phyloP scores from a whole-genome alignment of 768 basidiomycete species.

The Lentinula lateritia region DNA sequence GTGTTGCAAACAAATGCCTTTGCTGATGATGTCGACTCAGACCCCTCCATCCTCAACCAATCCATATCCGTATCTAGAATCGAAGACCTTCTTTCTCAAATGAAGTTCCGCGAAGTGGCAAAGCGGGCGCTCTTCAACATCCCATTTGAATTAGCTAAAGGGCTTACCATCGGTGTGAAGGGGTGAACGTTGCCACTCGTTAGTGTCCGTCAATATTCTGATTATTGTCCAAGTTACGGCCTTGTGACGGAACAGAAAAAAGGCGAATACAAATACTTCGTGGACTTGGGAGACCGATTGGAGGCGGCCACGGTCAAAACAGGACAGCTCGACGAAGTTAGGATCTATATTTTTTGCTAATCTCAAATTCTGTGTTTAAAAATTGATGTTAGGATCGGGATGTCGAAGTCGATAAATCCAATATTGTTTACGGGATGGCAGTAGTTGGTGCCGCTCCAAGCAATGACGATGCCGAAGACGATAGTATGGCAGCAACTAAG shows the following conservation, averaged over 20 bases:
- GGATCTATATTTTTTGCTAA: neutral
- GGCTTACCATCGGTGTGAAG: slow-evolving; percentile 74
- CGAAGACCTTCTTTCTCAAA: slow-evolving; percentile 72
- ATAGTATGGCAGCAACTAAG: slow-evolving; percentile 31
- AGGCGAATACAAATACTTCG: slow-evolving; percentile 77
- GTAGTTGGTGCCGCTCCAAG: slow-evolving; percentile 27
- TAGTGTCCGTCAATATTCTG: neutral
- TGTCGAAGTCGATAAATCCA: slow-evolving; percentile 38
- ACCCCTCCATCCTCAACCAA: slow-evolving; percentile 49
- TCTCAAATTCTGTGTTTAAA: too few relatives aligned
- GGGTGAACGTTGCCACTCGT: slow-evolving; percentile 44
- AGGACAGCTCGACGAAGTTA: slow-evolving; percentile 72
- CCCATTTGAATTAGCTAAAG: slow-evolving; percentile 73
- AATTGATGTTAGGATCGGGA: slow-evolving; percentile 30
- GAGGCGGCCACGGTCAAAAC: slow-evolving; percentile 71
- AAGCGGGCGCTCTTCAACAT: slow-evolving; percentile 82
- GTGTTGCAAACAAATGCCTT: slow-evolving; percentile 50
- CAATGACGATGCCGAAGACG: slow-evolving; percentile 34
- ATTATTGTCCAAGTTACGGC: slow-evolving; percentile 57
- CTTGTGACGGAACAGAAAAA: slow-evolving; percentile 86
- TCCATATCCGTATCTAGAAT: slow-evolving; percentile 75
- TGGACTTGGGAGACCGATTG: slow-evolving; percentile 71
- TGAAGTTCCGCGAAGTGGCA: slow-evolving; percentile 76
- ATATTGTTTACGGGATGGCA: slow-evolving; percentile 40
- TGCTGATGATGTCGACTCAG: slow-evolving; percentile 37